Evolutionary conservation across 768 basidiomycete genomes (phyloP).

Genomic region (Hydnum rufescens): DNA sequence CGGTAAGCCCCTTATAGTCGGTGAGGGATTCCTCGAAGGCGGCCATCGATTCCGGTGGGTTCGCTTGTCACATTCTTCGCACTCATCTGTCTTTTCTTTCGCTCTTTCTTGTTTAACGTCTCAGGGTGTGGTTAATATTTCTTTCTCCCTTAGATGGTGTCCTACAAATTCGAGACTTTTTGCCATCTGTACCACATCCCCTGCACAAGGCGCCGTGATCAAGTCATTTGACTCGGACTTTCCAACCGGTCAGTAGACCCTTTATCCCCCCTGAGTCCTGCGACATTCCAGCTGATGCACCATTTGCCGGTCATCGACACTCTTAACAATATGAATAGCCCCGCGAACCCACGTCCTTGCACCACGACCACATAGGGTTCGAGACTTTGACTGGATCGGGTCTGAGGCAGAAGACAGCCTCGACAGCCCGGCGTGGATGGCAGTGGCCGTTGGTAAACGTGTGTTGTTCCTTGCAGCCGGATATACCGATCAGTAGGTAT

Average conservation of each 20-base stretch:
- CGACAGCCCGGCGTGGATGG: constrained; percentile 25
- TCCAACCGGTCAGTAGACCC: constrained; percentile 22
- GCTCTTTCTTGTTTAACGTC: not conserved
- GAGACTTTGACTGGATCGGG: constrained; percentile 56
- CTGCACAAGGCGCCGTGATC: constrained; percentile 41
- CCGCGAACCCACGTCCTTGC: constrained; percentile 40
- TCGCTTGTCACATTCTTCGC: not conserved
- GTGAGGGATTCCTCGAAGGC: constrained; percentile 45
- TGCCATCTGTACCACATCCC: constrained; percentile 45
- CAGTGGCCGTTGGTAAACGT: constrained; percentile 40
- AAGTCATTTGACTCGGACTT: constrained; percentile 51
- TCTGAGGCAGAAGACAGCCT: constrained; percentile 32
- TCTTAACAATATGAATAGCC: constrained; percentile 18
- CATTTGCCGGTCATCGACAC: not conserved
- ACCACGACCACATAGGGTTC: constrained; percentile 41
- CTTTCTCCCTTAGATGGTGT: constrained; percentile 38
- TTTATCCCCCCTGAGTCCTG: not conserved
- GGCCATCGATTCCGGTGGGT: constrained; percentile 44
- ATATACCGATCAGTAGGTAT: not conserved
- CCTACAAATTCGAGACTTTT: constrained; percentile 57
- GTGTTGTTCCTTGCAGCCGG: constrained; percentile 23
- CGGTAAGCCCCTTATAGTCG: constrained; percentile 47
- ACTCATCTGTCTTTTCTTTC: constrained; percentile 3
- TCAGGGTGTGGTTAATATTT: not conserved
- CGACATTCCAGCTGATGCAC: not conserved